phyloP scores from a whole-genome alignment of 169 alveolate genomes.

The Miamiensis avidus region DNA sequence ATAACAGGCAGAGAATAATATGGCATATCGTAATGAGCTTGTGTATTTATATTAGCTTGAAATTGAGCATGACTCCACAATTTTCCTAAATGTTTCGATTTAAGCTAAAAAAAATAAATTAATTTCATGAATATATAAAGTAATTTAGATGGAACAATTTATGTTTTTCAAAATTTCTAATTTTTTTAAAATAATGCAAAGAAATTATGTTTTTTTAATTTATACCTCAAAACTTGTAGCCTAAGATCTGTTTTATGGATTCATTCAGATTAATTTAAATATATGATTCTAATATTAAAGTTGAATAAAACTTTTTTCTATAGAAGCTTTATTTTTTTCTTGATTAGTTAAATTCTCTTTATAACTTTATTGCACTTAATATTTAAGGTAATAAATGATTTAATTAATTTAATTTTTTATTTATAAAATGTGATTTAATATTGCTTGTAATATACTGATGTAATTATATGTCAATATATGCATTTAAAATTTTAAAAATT shows the following conservation, averaged over 20 bases:
- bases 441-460: too few relatives aligned
- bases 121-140: slow-evolving; percentile 39
- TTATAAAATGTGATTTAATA: too few relatives aligned
- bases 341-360: not conserved
- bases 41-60: slow-evolving; percentile 43
- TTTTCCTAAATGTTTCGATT: too few relatives aligned
- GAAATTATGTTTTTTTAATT: not conserved
- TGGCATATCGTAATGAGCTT: not conserved
- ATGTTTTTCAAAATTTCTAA: too few relatives aligned
- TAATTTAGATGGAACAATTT: not conserved
- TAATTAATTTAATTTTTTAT: too few relatives aligned
- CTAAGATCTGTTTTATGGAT: not conserved
- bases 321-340: too few relatives aligned
- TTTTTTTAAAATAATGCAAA: not conserved
- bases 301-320: not conserved
- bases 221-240: not conserved
- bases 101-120: too few relatives aligned
- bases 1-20: not conserved
- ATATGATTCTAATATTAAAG: not conserved
- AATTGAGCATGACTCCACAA: too few relatives aligned
- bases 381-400: too few relatives aligned
- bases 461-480: too few relatives aligned
- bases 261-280: not conserved
- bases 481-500: too few relatives aligned
- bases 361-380: too few relatives aligned